Conservation (phyloP, 805 yeast genomes). For the Saccharomyces jurei region DNA sequence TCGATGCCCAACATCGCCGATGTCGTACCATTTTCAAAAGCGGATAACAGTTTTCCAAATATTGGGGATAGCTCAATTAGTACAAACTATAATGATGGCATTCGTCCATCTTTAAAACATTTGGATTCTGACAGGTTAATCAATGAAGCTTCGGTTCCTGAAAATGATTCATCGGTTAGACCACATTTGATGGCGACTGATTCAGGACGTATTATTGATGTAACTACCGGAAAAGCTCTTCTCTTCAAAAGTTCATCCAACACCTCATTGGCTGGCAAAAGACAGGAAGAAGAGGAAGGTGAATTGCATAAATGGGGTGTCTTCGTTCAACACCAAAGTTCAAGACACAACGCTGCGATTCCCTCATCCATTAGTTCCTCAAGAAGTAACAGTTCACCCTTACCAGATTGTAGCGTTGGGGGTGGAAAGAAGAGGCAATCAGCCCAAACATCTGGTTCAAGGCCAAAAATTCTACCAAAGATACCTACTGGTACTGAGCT, state of each 20-base stretch:
- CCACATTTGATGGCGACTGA: constrained; percentile 74
- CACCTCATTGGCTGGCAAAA: constrained; percentile 58
- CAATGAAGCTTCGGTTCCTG: constrained; percentile 1
- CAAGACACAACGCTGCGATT: constrained; percentile 5
- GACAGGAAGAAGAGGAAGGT: constrained; percentile 87
- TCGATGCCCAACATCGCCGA: constrained; percentile 20
- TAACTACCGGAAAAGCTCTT: constrained; percentile 64
- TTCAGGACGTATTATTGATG: constrained; percentile 51
- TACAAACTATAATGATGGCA: constrained; percentile 1
- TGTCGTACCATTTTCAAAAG: constrained; percentile 4
- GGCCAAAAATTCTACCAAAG: constrained; percentile 26
- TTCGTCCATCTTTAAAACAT: constrained; percentile 14
- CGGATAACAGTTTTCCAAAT: not conserved
- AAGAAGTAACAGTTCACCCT: not conserved
- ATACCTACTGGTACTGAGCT: constrained; percentile 42
- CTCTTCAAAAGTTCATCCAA: constrained; percentile 56
- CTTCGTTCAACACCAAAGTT: constrained; percentile 57
- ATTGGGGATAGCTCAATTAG: constrained; percentile 4
- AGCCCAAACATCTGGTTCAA: not conserved
- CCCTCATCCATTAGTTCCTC: constrained; percentile 18
- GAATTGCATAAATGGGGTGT: constrained; percentile 83
- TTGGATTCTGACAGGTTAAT: constrained; percentile 14
- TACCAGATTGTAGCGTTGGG: not conserved
- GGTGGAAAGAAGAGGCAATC: not conserved
- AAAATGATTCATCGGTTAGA: constrained; percentile 6